phyloP scores from a whole-genome alignment of 306 rosid genomes.

The Rosa persica region DNA sequence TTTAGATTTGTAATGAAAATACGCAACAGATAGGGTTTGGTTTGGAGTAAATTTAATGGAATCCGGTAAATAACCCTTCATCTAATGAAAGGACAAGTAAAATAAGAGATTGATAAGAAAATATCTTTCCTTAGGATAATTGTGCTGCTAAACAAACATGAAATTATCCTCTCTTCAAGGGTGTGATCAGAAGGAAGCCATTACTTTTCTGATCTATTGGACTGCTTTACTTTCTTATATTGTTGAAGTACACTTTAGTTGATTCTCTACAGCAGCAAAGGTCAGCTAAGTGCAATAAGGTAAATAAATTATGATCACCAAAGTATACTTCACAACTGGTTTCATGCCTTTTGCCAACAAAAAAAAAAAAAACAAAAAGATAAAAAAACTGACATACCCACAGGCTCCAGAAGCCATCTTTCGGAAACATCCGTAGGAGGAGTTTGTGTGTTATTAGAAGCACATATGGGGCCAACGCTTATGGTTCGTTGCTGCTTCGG shows the following conservation, averaged over 20 bases:
- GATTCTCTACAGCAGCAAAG: not conserved
- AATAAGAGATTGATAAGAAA: not conserved
- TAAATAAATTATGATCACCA: too few relatives aligned
- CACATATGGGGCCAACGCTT: slow-evolving; percentile 22
- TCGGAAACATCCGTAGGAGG: slow-evolving; percentile 35
- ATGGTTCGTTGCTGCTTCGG: slow-evolving; percentile 22
- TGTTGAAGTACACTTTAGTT: too few relatives aligned
- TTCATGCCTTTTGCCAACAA: not conserved
- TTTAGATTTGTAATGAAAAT: too few relatives aligned
- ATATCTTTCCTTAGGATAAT: too few relatives aligned
- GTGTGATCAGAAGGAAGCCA: not conserved
- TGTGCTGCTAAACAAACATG: too few relatives aligned
- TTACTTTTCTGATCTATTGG: too few relatives aligned
- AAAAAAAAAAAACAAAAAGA: not conserved
- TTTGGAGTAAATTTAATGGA: too few relatives aligned
- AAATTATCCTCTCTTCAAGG: too few relatives aligned
- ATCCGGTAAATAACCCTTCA: too few relatives aligned
- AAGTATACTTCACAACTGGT: too few relatives aligned
- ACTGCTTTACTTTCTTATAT: too few relatives aligned
- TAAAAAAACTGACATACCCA: slow-evolving; percentile 46
- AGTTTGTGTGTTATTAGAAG: slow-evolving; percentile 38
- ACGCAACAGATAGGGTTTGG: not conserved
- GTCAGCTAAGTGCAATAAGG: not conserved
- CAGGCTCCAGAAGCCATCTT: slow-evolving; percentile 86
- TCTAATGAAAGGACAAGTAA: not conserved